Evolutionary conservation across 352 stramenopile species (phyloP), one percentile per base, ranked within the genome.

Genomic region (Phytophthora pseudosyringae): DNA sequence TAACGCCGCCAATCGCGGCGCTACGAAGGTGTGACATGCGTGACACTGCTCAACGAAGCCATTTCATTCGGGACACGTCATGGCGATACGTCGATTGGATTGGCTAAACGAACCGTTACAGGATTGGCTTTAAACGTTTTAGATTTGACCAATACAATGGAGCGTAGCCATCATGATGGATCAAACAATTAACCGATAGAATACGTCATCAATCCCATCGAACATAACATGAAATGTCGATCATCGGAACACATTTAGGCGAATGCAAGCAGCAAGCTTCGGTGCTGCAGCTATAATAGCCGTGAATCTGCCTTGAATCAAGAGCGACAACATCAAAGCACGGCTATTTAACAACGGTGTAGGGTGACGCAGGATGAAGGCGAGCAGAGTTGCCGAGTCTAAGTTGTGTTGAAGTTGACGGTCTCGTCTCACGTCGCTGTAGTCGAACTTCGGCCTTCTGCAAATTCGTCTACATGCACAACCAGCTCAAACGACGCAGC

Each of bases 61-160:
- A 67, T 67, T 60, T 67, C 29, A 71, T 71, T 71, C 29, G 64
- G 35, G 3, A 33, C 49, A 68, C 56, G 62, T 65, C 36, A 54
- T 21, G 7, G 1, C 1, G 0, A 18, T 9, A 10, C 6, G 18
- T n/a, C 3, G 3, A 33, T 26, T 8, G 4, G n/a, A 59, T 33
- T 49, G 3, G 43, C 43, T 35, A 1, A n/a, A 39, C 25, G 0
- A 21, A 32, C 7, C 11, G 39, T 48, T 48, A 5, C 40, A 46
- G 7, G 15, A 53, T 41, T 53, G 28, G 26, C 25, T 35, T 4
- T 25, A 5, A 50, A n/a, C n/a, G n/a, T n/a, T n/a, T 50, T 36
- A 21, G 26, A 15, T 40, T 40, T 13, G 12, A n/a, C 35, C 35
- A 40, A 40, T 40, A 8, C 12, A 3, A 40, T 40, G 10, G 1